A percentile compares a stretch with the other conserved stretches of the same genome.
phyloP scores from a whole-genome alignment of 1,284 basidiomycete species.

The Cryptococcus hybrid region DNA sequence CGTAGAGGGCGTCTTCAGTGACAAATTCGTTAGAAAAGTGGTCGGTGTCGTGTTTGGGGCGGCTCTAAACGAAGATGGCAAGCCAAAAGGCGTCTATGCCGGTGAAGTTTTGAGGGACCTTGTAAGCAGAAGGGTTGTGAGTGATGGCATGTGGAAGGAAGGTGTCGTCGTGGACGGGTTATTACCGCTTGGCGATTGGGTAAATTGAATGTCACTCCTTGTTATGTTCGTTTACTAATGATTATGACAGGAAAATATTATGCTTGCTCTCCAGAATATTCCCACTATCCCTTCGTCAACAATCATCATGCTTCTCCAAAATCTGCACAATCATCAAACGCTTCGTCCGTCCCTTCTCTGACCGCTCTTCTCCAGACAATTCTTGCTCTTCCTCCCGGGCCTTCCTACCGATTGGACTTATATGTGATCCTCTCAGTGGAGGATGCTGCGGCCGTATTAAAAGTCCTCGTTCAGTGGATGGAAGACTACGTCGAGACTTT shows the following conservation, averaged over 20 bases:
- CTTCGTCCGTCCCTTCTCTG: slow-evolving; percentile 8
- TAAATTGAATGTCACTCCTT: slow-evolving; percentile 16
- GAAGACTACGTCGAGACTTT: slow-evolving; percentile 25
- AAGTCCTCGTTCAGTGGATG: slow-evolving; percentile 31
- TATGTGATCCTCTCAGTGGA: slow-evolving; percentile 28
- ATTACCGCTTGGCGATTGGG: slow-evolving; percentile 41
- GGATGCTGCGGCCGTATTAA: slow-evolving; percentile 32
- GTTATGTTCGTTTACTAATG: neutral
- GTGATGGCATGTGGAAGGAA: slow-evolving; percentile 37
- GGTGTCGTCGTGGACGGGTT: slow-evolving; percentile 37
- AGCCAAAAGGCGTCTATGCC: slow-evolving; percentile 27
- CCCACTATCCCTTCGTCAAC: slow-evolving; percentile 34
- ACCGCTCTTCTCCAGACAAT: slow-evolving; percentile 23
- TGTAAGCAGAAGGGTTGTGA: slow-evolving; percentile 25
- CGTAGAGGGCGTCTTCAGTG: neutral
- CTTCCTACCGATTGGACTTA: slow-evolving; percentile 42
- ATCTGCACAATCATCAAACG: slow-evolving; percentile 14
- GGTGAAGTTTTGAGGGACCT: slow-evolving; percentile 27
- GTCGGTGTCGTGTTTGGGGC: slow-evolving; percentile 22
- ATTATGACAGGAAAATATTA: slow-evolving; percentile 21
- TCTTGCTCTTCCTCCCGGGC: slow-evolving; percentile 33
- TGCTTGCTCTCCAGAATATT: slow-evolving; percentile 19
- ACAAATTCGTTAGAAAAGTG: slow-evolving; percentile 16
- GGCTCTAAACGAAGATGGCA: slow-evolving; percentile 17
- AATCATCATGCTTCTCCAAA: slow-evolving; percentile 28